These are phyloP conservation scores for Zygosaccharomyces gambellarensis DNA, from an alignment of 805 yeast species.

Conservation along the genomic window DNA sequence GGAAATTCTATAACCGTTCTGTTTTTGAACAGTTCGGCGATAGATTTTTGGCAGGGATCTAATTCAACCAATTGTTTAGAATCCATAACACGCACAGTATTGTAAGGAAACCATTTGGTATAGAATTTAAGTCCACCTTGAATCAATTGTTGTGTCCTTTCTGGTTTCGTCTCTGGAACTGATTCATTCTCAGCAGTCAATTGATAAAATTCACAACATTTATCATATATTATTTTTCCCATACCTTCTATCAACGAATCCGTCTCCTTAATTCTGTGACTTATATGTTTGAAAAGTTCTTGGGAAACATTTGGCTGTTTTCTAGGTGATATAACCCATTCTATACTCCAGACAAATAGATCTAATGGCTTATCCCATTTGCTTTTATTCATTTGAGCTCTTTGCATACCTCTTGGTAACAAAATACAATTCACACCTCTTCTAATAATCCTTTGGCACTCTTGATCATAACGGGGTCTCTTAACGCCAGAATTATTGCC, in stretches of 20 bases:
- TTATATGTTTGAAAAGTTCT: conserved; percentile 35
- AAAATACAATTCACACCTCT: conserved; percentile 63
- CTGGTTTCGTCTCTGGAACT: conserved; percentile 12
- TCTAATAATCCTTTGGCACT: conserved; percentile 35
- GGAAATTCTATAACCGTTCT: conserved; percentile 74
- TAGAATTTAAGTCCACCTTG: conserved; percentile 22
- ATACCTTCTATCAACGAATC: conserved; percentile 29
- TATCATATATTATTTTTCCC: conserved; percentile 30
- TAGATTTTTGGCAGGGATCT: conserved; percentile 27
- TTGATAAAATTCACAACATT: conserved; percentile 21
- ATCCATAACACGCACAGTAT: conserved; percentile 28
- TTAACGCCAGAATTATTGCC: conserved; percentile 14
- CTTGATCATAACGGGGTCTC: conserved; percentile 14
- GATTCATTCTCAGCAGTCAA: conserved; percentile 6
- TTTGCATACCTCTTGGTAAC: conserved; percentile 70
- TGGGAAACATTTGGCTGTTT: conserved; percentile 15
- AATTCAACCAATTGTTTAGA: conserved; percentile 39
- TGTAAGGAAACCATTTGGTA: conserved; percentile 32
- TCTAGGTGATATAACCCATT: conserved; percentile 49
- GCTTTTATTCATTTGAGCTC: conserved; percentile 59
- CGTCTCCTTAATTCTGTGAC: conserved; percentile 36
- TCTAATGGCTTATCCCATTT: conserved; percentile 62
- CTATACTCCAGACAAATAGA: conserved; percentile 73
- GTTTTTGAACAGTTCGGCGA: conserved; percentile 50
- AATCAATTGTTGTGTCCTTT: conserved; percentile 15